Base-by-base conservation (phyloP, 257 asterid species). In the Solanum etuberosum region DNA sequence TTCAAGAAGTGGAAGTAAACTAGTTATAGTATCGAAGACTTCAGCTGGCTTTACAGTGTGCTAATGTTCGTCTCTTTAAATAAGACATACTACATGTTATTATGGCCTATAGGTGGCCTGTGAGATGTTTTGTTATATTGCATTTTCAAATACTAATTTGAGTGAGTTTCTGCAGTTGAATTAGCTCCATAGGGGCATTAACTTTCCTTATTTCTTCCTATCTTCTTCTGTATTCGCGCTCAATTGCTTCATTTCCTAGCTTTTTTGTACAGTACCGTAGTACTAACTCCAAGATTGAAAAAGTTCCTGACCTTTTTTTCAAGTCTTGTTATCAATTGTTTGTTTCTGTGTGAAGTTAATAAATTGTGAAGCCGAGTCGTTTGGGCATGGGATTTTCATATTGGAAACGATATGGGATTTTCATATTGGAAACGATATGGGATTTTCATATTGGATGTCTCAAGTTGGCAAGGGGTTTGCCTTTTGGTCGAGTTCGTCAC, bases 1-100 rank as follows among this genome's bases (percentile, higher is more conserved):
- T 94, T 88, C 88, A 94, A 95, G 96, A 96, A 96, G 95, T 96
- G 99, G 98, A 95, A 96, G 96, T 96, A 84, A 94, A 78, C 86
- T 70, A 38, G 23, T 15, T 25, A 23, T 18, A 42, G 35, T 25
- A 25, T 77, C 38, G 48, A 72, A 72, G 38, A 77, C 84, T 77
- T 43, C n/a, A 76, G 16, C 84, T 77, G 63, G n/a, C 25, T 77
- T 16, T 70, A 46, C 65, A 27, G 27, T 46, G 40, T 78, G 40
- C 65, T 78, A 38, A 77, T 40, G 31, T 51, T 77, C 25, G 4
- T 77, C 38, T 77, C 35, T 25, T 40, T 77, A 46, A 80, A 80
- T 80, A 80, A 80, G 27, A 46, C 84, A 27, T 25, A 15, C 63
- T 78, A 43, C 40, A 43, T 80, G 84, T 80, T 80, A 80, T 80